Evolutionary conservation across 768 basidiomycete species (phyloP), one percentile per base, ranked within the genome.

Genomic region (Trametes gibbosa): DNA sequence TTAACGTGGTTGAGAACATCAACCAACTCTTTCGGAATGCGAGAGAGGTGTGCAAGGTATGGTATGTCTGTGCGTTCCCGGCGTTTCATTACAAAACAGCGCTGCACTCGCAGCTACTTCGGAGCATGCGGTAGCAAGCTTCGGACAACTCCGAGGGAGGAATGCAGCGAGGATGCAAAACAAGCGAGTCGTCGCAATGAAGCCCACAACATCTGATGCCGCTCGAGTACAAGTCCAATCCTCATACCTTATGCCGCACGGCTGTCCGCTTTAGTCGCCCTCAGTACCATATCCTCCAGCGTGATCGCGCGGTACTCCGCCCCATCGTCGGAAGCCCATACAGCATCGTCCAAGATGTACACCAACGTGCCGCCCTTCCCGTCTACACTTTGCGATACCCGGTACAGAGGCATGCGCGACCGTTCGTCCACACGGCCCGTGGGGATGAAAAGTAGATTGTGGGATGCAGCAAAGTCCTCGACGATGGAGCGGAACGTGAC

Each of bases 401-500:
- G 84, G 78, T 87, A 98, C 50, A 98, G 72, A 7, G 93, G 93
- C 86, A 95, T 90, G 55, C 95, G 84, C 17, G 94, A 93, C 46
- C 76, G 79, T 65, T 89, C 88, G 66, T 98, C 92, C 14, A 85
- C 89, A 49, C 84, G 84, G 2, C 95, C 96, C 12, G 87, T 85
- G 5, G 95, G 94, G 34, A 98, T 78, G 72, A 98, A 92, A 39
- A 99, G 72, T 66, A 98, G 75, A 73, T 98, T 92, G 70, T 93
- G 87, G 19, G 84, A 75, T 1, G 92, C 85, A 2, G 90, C 91
- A 67, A 79, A 87, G 25, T 97, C 96, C 72, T 98, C 97, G 50
- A 95, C 95, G 56, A 98, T 89, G 5, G 90, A 82, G 17, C 89
- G 82, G 83, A 98, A 98, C 2, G 94, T 95, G 65, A 98, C 87